Conservation (phyloP, 768 basidiomycete genomes). For the Chiua virens region DNA sequence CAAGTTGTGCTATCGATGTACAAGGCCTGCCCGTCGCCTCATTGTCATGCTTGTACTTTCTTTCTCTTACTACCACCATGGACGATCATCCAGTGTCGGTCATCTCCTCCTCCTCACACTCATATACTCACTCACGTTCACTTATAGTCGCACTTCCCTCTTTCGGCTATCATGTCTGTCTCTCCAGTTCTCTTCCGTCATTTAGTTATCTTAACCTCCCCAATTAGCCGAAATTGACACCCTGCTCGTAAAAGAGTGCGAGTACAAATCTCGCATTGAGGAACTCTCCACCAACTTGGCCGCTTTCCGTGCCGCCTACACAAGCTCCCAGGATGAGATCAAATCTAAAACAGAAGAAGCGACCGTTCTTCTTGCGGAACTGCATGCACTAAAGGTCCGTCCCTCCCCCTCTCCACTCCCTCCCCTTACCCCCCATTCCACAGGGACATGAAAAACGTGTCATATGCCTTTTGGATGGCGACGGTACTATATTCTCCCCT, state of each 20-base stretch:
- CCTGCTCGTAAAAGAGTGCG: constrained; percentile 23
- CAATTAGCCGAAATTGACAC: constrained; percentile 31
- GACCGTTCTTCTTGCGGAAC: constrained; percentile 22
- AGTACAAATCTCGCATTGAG: constrained; percentile 16
- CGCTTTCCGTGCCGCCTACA: constrained; percentile 30
- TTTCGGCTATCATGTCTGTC: constrained; percentile 7
- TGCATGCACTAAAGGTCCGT: constrained; percentile 27
- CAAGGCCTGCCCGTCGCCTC: background rate
- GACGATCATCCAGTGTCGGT: constrained; percentile 20
- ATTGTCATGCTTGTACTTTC: background rate
- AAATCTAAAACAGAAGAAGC: constrained; percentile 14
- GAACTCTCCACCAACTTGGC: constrained; percentile 24
- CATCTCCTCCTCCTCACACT: rapidly evolving
- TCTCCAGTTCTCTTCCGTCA: background rate
- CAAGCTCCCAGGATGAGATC: constrained; percentile 19
- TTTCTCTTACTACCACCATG: constrained; percentile 2
- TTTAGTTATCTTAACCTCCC: background rate
- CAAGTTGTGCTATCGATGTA: background rate
- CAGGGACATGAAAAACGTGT: constrained; percentile 35
- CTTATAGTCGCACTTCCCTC: constrained; percentile 5
- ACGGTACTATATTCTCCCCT: constrained; percentile 56
- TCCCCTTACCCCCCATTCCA: background rate
- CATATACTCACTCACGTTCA: background rate
- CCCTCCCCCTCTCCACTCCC: background rate
- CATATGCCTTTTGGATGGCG: constrained; percentile 61